Base-by-base conservation (phyloP, 2,329 filamentous ascomycete species). In the Botrytis fragariae region DNA sequence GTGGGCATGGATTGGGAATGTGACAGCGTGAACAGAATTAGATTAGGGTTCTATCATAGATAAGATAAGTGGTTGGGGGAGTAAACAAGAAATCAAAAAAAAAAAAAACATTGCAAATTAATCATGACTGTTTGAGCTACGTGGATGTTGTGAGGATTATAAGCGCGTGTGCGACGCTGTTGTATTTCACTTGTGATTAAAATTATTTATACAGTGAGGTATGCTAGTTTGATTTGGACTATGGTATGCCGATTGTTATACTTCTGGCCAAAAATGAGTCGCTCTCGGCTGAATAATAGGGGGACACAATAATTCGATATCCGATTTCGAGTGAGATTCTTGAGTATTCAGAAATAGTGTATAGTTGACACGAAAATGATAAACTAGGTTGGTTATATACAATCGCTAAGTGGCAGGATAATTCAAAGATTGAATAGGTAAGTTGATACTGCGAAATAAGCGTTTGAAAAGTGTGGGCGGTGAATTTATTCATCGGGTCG, bases 31-130 rank as follows among this genome's bases (percentile, higher is more conserved):
- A 68, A 59, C 70, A 68, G 61, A 65, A 68, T 60, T 68, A 72
- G 70, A 72, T 68, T 54, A 68, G 48, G 48, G 48, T 48, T 57
- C 35, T 68, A 54, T 68, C n/a, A 72, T 67, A 72, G 70, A 72
- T 72, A 67, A 72, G 70, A 72, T 68, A 67, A 51, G 51, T 54
- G 29, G 35, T 57, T 35, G 32, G 45, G 62, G 29, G 51, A 59
- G 62, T 59, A 72, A 68, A 72, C 59, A 72, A 72, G 70, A 68
- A 71, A 54, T 29, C 12, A 29, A 54, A 72, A 72, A 72, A 35
- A 35, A 35, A 35, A 35, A n/a, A n/a, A 72, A 57, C 70, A 72
- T 72, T 72, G 60, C 70, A 72, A 72, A 72, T 68, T 68, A 35
- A 25, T n/a, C 35, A 22, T 2, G n/a, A 12, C n/a, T n/a, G 12